Conservation (phyloP, 1,284 basidiomycete species). For the Acaromyces ingoldii region DNA sequence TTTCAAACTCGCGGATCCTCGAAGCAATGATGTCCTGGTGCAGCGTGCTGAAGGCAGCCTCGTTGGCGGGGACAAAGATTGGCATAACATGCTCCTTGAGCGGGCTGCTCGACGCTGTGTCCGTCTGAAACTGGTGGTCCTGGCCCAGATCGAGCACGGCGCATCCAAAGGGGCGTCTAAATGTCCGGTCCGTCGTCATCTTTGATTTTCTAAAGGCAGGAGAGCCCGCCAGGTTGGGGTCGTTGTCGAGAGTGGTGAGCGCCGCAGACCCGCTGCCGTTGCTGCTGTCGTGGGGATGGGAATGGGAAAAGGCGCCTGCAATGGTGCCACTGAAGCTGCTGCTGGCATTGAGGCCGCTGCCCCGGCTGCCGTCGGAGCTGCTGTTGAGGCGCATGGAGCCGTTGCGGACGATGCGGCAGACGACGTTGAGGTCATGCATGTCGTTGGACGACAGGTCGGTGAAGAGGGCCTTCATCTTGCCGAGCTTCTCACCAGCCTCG, state of each 20-base stretch:
- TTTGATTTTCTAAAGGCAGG: conserved; percentile 21
- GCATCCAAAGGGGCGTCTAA: conserved; percentile 86
- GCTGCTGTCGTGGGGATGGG: too few relatives aligned
- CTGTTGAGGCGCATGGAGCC: conserved; percentile 76
- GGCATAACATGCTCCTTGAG: conserved; percentile 74
- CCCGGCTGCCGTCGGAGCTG: conserved; percentile 39
- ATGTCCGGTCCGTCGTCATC: conserved; percentile 50
- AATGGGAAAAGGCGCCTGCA: too few relatives aligned
- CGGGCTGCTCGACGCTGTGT: conserved; percentile 52
- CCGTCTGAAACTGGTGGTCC: conserved; percentile 57
- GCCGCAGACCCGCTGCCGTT: conserved; percentile 56
- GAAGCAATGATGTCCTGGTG: conserved; percentile 89
- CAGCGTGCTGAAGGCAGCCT: conserved; percentile 80
- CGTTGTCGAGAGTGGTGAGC: conserved; percentile 28
- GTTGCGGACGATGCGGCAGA: conserved; percentile 79
- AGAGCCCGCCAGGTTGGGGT: background rate
- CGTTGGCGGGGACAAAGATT: conserved; percentile 75
- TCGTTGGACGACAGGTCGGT: conserved; percentile 80
- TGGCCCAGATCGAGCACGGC: conserved; percentile 82
- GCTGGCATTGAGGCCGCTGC: too few relatives aligned
- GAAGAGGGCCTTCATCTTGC: conserved; percentile 60
- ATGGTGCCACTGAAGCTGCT: too few relatives aligned
- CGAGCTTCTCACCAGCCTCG: conserved; percentile 53
- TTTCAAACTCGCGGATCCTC: conserved; percentile 74
- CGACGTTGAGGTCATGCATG: conserved; percentile 57